Percentiles rank a stretch among this genome's conserved stretches.
Conservation (phyloP, 805 yeast species). For the Metschnikowia cerradonensis region DNA sequence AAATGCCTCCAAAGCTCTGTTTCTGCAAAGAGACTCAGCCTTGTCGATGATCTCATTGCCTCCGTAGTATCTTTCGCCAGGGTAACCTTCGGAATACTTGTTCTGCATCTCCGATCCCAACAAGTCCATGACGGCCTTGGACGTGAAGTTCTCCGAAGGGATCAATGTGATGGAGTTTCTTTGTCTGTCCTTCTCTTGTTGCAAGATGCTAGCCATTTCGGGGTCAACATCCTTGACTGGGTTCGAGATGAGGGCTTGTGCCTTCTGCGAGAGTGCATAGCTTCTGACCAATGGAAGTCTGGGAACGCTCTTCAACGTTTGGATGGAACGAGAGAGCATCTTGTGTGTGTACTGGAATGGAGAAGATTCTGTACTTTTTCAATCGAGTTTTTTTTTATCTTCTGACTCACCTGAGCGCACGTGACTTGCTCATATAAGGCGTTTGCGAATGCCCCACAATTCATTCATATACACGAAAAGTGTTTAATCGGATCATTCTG, state of each 20-base stretch:
- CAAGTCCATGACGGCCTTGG: conserved; percentile 89
- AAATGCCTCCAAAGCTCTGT: conserved; percentile 86
- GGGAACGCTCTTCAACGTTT: conserved; percentile 23
- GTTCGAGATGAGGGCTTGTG: conserved; percentile 62
- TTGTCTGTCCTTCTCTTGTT: conserved; percentile 79
- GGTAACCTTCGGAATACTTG: conserved; percentile 98
- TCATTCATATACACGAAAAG: not conserved
- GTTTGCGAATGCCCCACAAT: not conserved
- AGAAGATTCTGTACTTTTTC: not conserved
- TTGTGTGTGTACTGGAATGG: not conserved
- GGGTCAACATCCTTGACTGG: conserved; percentile 69
- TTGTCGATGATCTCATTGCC: conserved; percentile 94
- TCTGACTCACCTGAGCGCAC: conserved; percentile 2
- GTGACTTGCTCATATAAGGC: not conserved
- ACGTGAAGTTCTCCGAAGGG: conserved; percentile 95
- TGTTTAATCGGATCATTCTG: too few relatives aligned
- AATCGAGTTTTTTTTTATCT: not conserved
- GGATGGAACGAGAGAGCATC: conserved; percentile 30
- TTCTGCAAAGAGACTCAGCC: conserved; percentile 86
- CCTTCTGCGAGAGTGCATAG: conserved; percentile 67
- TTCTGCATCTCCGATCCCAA: conserved; percentile 96
- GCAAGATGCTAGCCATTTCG: conserved; percentile 75
- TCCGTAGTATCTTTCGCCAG: conserved; percentile 97
- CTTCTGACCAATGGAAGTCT: conserved; percentile 9
- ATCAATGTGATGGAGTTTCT: conserved; percentile 87